phyloP scores from a whole-genome alignment of 2,329 filamentous ascomycete genomes.

The Penicillium sp. region DNA sequence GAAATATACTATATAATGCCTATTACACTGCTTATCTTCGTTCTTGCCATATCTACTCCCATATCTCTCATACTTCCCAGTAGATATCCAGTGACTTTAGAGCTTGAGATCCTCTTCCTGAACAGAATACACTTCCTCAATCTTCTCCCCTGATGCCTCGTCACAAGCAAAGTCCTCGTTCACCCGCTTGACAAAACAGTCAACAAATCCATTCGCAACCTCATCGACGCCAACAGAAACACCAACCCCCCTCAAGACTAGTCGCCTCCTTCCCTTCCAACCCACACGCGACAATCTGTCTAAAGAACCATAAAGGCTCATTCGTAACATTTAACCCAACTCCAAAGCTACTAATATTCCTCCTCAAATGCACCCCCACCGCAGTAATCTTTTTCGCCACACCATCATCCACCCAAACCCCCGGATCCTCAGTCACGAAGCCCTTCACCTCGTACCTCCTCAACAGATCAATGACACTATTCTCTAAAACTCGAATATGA shows the following conservation, averaged over 20 bases:
- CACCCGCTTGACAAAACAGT: slow-evolving; percentile 38
- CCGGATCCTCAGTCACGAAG: slow-evolving; percentile 70
- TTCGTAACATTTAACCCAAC: slow-evolving; percentile 62
- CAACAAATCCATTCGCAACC: slow-evolving; percentile 38
- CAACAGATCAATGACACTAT: slow-evolving; percentile 68
- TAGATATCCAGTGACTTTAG: not conserved
- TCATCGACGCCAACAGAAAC: slow-evolving; percentile 37
- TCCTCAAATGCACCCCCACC: slow-evolving; percentile 83
- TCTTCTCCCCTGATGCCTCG: slow-evolving; percentile 31
- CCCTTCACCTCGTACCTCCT: slow-evolving; percentile 59
- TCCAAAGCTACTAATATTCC: slow-evolving; percentile 81
- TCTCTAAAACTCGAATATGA: slow-evolving; percentile 77
- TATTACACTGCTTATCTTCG: not conserved
- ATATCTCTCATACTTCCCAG: no score
- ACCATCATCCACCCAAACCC: slow-evolving; percentile 66
- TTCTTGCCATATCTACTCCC: not conserved
- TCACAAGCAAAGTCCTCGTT: slow-evolving; percentile 37
- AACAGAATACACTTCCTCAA: slow-evolving; percentile 42
- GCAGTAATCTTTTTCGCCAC: slow-evolving; percentile 72
- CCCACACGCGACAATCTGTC: slow-evolving; percentile 86
- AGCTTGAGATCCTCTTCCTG: slow-evolving; percentile 28
- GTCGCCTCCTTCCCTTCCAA: slow-evolving; percentile 75
- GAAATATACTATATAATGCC: slow-evolving; percentile 11
- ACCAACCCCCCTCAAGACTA: slow-evolving; percentile 62
- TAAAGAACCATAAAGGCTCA: slow-evolving; percentile 63